Conservation (phyloP, 148 eudicot species). For the Spergularia bocconei region DNA sequence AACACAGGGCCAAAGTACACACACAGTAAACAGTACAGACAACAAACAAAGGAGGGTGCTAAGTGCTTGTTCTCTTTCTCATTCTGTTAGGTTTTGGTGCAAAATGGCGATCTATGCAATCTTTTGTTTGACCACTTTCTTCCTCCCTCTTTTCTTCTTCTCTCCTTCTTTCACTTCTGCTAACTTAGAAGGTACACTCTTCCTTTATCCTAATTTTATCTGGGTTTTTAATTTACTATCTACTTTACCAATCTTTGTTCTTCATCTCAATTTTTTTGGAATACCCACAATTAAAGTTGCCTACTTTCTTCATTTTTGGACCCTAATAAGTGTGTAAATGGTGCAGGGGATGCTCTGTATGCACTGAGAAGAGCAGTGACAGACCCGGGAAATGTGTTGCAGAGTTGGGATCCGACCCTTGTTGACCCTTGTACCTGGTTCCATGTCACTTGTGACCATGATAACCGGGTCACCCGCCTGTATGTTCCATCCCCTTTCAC, state of each 20-base stretch:
- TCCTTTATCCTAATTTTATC: not conserved
- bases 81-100: not conserved
- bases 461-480: slow-evolving; percentile 77
- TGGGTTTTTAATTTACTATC: not conserved
- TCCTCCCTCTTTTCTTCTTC: not conserved
- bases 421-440: slow-evolving; percentile 96
- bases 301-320: too few species aligned
- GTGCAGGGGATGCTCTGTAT: slow-evolving; percentile 68
- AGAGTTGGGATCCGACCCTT: slow-evolving; percentile 93
- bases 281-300: not conserved
- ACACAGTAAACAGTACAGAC: too few species aligned
- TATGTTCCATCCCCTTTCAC: slow-evolving; percentile 24
- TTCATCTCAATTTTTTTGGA: not conserved
- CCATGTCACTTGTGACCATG: slow-evolving; percentile 72
- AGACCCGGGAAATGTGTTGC: slow-evolving; percentile 61
- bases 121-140: slow-evolving; percentile 26
- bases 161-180: slow-evolving; percentile 24
- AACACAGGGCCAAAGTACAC: too few species aligned
- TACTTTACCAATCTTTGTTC: not conserved
- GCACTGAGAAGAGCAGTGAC: slow-evolving; percentile 57
- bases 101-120: slow-evolving; percentile 32
- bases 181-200: slow-evolving; percentile 44
- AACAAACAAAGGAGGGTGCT: too few species aligned
- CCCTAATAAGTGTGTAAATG: too few species aligned
- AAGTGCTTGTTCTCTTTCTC: too few species aligned